A percentile compares a stretch with the other conserved stretches of the same genome.
Evolutionary conservation across 1,284 basidiomycete genomes (phyloP).

Genomic region (Ustilago tritici): DNA sequence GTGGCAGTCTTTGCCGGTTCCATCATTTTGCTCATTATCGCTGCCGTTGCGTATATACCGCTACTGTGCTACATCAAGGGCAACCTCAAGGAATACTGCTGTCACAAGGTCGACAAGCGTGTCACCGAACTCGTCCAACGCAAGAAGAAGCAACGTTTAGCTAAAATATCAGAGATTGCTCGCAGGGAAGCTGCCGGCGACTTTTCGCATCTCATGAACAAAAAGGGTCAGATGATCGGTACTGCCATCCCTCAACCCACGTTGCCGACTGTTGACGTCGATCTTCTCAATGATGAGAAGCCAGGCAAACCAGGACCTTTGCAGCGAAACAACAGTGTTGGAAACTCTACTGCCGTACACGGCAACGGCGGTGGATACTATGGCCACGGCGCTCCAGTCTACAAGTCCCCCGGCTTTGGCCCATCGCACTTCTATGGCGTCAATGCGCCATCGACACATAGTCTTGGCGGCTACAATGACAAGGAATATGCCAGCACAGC

Average conservation of each 20-base stretch:
- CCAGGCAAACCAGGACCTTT: slow-evolving; percentile 16
- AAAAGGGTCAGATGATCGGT: slow-evolving; percentile 85
- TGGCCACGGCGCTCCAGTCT: slow-evolving; percentile 21
- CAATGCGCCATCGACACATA: slow-evolving; percentile 33
- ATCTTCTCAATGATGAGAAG: slow-evolving; percentile 79
- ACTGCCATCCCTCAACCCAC: slow-evolving; percentile 94
- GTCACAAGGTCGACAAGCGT: slow-evolving; percentile 97
- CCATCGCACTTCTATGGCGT: slow-evolving; percentile 43
- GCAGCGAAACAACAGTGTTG: slow-evolving; percentile 42
- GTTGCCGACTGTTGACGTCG: slow-evolving; percentile 87
- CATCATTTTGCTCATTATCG: slow-evolving; percentile 82
- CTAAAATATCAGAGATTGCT: slow-evolving; percentile 83
- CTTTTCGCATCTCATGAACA: slow-evolving; percentile 90
- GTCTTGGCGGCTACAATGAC: slow-evolving; percentile 25
- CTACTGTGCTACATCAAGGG: slow-evolving; percentile 94
- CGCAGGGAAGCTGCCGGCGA: slow-evolving; percentile 90
- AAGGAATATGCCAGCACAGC: slow-evolving; percentile 56
- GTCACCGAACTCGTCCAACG: slow-evolving; percentile 93
- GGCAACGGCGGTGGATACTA: slow-evolving; percentile 35
- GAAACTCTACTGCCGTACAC: slow-evolving; percentile 40
- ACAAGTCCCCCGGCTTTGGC: slow-evolving; percentile 33
- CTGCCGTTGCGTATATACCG: slow-evolving; percentile 89
- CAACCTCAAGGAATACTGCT: slow-evolving; percentile 95
- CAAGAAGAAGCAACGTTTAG: slow-evolving; percentile 86
- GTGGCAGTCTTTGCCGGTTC: slow-evolving; percentile 87